Evolutionary conservation across 352 stramenopile species (phyloP).

Genomic region (Paralagenidium karlingii): DNA sequence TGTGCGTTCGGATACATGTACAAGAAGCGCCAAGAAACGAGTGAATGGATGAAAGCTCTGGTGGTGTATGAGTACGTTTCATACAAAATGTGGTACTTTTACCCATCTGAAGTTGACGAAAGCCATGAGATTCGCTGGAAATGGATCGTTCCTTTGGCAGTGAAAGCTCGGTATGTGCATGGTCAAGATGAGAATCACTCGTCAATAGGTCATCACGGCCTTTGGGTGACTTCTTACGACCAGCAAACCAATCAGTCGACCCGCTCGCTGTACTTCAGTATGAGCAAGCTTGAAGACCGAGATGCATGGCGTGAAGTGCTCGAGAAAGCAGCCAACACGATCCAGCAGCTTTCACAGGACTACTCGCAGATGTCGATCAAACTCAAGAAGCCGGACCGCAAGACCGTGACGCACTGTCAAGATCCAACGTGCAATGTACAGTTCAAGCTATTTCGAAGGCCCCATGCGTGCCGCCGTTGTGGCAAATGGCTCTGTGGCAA

Average conservation of each 20-base stretch:
- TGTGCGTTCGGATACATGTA: constrained; percentile 80
- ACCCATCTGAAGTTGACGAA: constrained; percentile 73
- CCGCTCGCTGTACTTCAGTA: constrained; percentile 72
- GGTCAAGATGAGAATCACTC: constrained; percentile 75
- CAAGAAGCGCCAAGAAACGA: constrained; percentile 42
- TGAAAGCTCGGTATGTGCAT: constrained; percentile 66
- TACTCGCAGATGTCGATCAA: constrained; percentile 48
- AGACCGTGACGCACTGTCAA: constrained; percentile 67
- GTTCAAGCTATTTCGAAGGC: constrained; percentile 77
- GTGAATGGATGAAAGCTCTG: constrained; percentile 73
- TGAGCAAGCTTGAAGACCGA: constrained; percentile 74
- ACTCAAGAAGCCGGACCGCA: constrained; percentile 79
- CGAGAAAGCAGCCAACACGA: constrained; percentile 29
- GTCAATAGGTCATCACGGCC: constrained; percentile 68
- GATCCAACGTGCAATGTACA: constrained; percentile 40
- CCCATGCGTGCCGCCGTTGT: constrained; percentile 75
- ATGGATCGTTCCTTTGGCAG: constrained; percentile 71
- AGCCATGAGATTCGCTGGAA: constrained; percentile 76
- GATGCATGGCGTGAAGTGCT: constrained; percentile 73
- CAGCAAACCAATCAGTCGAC: constrained; percentile 37
- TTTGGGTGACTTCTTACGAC: constrained; percentile 73
- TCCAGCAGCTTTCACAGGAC: constrained; percentile 54
- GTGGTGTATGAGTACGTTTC: constrained; percentile 80
- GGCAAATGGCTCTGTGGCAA: constrained; percentile 79
- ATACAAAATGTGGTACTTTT: constrained; percentile 86